Percentiles rank a stretch among this genome's conserved stretches.
Conservation (phyloP, 2,329 filamentous ascomycete species). For the Byssoonygena ceratinophila region DNA sequence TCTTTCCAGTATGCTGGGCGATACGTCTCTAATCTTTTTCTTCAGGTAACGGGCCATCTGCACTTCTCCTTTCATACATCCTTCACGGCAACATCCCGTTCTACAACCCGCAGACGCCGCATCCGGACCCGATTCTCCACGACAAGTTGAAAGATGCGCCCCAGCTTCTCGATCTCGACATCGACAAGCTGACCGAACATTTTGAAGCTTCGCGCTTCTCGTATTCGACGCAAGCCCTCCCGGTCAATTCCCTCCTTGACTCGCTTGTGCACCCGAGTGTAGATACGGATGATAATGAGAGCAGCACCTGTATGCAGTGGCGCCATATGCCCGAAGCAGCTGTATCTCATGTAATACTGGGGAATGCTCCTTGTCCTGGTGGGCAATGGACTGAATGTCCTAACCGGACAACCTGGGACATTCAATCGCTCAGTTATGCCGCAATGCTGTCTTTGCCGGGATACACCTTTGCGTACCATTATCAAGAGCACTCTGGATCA, state of each 20-base stretch:
- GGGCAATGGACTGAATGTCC: conserved; percentile 52
- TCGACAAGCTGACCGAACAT: conserved; percentile 45
- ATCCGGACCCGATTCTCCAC: conserved; percentile 49
- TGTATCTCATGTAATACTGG: conserved; percentile 46
- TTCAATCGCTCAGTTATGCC: conserved; percentile 52
- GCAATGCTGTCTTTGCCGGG: conserved; percentile 52
- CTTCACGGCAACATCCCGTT: conserved; percentile 51
- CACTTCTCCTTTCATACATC: conserved; percentile 53
- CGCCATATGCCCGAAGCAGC: conserved; percentile 41
- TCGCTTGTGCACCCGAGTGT: conserved; percentile 49
- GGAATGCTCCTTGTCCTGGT: conserved; percentile 42
- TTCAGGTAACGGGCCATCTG: conserved; percentile 51
- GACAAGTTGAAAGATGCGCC: conserved; percentile 42
- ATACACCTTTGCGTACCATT: conserved; percentile 47
- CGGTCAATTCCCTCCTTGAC: conserved; percentile 50
- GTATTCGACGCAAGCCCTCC: conserved; percentile 52
- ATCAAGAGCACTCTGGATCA: conserved; percentile 33
- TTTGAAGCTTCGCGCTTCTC: conserved; percentile 48
- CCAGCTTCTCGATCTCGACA: conserved; percentile 40
- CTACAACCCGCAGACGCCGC: conserved; percentile 42
- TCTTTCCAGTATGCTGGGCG: background rate
- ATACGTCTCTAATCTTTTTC: background rate
- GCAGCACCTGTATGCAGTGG: conserved; percentile 46
- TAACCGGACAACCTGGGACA: conserved; percentile 44
- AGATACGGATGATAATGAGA: conserved; percentile 45